phyloP scores from a whole-genome alignment of 805 yeast genomes.

The Tetrapisispora phaffii region DNA sequence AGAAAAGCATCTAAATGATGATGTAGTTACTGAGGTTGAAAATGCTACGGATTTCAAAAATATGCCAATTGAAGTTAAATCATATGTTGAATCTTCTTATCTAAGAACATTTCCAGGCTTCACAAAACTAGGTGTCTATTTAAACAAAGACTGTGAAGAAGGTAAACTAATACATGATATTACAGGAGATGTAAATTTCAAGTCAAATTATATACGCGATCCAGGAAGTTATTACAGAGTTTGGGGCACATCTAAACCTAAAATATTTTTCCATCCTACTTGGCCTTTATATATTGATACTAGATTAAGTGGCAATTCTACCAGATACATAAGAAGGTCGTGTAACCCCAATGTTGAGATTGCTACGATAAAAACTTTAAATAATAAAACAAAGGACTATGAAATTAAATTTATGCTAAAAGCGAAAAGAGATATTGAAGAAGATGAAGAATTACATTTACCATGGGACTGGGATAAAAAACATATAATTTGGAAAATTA shows the following conservation, averaged over 20 bases:
- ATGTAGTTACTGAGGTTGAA: constrained; percentile 11
- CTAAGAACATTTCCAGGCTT: constrained; percentile 62
- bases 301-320: constrained; percentile 72
- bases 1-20: constrained; percentile 38
- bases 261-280: constrained; percentile 45
- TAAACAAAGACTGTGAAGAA: constrained; percentile 33
- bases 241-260: constrained; percentile 61
- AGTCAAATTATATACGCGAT: constrained; percentile 51
- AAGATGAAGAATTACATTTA: constrained; percentile 62
- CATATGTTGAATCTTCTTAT: constrained; percentile 48
- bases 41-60: constrained; percentile 19
- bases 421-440: constrained; percentile 46
- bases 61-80: constrained; percentile 36
- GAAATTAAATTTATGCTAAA: constrained; percentile 45
- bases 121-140: constrained; percentile 55
- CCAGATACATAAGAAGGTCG: constrained; percentile 66
- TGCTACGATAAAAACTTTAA: constrained; percentile 34
- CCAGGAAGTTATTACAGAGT: constrained; percentile 65
- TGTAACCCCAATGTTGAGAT: constrained; percentile 71
- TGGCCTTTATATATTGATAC: constrained; percentile 67
- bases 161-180: constrained; percentile 50
- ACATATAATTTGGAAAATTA: constrained; percentile 61
- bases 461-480: constrained; percentile 81
- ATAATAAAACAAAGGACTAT: constrained; percentile 9
- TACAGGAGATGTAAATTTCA: constrained; percentile 63